Conservation (phyloP, 164 flowering plant genomes). For the Houttuynia cordata region DNA sequence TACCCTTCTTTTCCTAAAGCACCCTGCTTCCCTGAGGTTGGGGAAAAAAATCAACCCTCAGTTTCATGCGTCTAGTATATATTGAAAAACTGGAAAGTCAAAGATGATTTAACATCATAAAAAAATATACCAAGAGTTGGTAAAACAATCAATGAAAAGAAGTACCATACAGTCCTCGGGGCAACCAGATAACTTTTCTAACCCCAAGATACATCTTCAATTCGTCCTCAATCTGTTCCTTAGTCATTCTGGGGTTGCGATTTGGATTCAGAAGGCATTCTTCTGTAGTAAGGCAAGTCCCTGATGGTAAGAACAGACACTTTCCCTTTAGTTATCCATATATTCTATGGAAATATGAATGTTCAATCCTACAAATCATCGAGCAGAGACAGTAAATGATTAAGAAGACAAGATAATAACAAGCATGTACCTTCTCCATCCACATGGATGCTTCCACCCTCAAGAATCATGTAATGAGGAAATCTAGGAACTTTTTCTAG, state of each 20-base stretch:
- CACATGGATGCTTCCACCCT: slow-evolving; percentile 99
- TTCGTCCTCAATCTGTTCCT: slow-evolving; percentile 64
- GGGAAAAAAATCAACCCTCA: no score
- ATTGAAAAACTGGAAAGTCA: no score
- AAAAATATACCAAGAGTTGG: no score
- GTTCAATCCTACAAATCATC: background rate
- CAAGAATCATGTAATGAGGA: slow-evolving; percentile 64
- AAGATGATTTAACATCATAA: no score
- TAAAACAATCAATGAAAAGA: background rate
- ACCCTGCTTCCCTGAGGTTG: background rate
- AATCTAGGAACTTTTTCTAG: slow-evolving; percentile 71
- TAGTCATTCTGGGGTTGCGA: slow-evolving; percentile 64
- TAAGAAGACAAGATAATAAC: background rate
- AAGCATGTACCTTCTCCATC: slow-evolving; percentile 68
- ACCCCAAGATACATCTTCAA: slow-evolving; percentile 85
- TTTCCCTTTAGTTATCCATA: background rate
- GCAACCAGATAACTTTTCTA: slow-evolving; percentile 80
- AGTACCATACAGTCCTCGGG: slow-evolving; percentile 72
- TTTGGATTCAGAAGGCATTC: slow-evolving; percentile 89
- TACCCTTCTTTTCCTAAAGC: background rate
- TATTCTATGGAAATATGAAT: background rate
- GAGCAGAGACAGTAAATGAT: background rate
- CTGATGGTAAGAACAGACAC: slow-evolving; percentile 24
- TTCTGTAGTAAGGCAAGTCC: slow-evolving; percentile 94
- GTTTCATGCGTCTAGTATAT: no score